These are phyloP conservation scores for Podospora tetraspora DNA, from an alignment of 495 filamentous ascomycete genomes.

Conservation along the genomic window DNA sequence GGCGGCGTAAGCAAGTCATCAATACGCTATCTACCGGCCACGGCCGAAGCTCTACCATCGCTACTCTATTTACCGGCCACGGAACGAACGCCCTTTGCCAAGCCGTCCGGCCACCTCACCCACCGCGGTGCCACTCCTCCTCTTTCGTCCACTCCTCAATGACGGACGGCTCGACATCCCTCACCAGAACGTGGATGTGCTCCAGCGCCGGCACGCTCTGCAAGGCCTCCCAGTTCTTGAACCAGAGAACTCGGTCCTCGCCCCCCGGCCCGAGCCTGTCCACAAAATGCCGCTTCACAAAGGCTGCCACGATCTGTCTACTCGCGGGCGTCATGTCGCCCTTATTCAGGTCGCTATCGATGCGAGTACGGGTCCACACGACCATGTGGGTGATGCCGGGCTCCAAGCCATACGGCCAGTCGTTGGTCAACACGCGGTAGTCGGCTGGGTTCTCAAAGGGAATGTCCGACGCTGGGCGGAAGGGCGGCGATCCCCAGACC, in stretches of 20 bases:
- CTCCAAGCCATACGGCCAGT: constrained; percentile 83
- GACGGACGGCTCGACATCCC: constrained; percentile 54
- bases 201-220: constrained; percentile 82
- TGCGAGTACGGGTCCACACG: constrained; percentile 57
- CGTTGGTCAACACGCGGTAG: constrained; percentile 74
- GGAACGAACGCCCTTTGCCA: background rate
- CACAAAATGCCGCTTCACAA: constrained; percentile 64
- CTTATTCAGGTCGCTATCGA: constrained; percentile 49
- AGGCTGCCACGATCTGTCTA: constrained; percentile 55
- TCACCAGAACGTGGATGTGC: constrained; percentile 58
- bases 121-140: constrained; percentile 32
- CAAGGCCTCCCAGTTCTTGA: constrained; percentile 88
- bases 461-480: constrained; percentile 44
- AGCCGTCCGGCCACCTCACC: background rate
- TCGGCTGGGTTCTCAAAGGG: constrained; percentile 67
- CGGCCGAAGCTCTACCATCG: constrained; percentile 3
- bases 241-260: constrained; percentile 70
- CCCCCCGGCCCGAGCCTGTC: constrained; percentile 47
- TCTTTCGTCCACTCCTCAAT: constrained; percentile 56
- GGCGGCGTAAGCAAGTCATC: constrained; percentile 17
- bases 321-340: constrained; percentile 72
- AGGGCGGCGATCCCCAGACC: constrained; percentile 57
- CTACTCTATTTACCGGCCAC: background rate
- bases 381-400: constrained; percentile 68
- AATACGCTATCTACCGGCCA: background rate